phyloP scores from a whole-genome alignment of 768 basidiomycete genomes.

The Infundibulicybe gibba region DNA sequence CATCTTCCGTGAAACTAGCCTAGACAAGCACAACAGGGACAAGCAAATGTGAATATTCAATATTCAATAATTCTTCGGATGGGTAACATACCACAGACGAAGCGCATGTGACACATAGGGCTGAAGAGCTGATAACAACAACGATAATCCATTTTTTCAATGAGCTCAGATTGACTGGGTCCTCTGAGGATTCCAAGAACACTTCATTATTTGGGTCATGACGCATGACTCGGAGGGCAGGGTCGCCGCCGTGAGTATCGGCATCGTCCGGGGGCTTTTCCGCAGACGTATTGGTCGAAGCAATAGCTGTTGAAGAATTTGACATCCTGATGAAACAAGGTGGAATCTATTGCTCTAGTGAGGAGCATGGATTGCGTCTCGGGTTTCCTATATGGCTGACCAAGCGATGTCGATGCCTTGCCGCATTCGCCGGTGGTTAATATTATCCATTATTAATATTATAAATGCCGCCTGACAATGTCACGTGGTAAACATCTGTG shows the following conservation, averaged over 20 bases:
- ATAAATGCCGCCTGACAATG: too few species aligned
- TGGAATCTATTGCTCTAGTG: too few species aligned
- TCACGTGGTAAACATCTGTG: too few species aligned
- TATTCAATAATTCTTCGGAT: too few species aligned
- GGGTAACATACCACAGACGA: conserved; percentile 48
- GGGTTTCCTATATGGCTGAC: too few species aligned
- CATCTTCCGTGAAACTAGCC: conserved; percentile 63
- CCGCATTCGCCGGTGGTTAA: too few species aligned
- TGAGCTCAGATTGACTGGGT: conserved; percentile 35
- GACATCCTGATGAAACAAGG: neutral
- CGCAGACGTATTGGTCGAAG: neutral
- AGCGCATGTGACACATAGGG: conserved; percentile 50
- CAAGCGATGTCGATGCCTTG: too few species aligned
- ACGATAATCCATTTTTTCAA: conserved; percentile 48
- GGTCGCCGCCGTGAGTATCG: neutral
- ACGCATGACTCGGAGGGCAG: too few species aligned
- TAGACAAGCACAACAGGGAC: conserved; percentile 12
- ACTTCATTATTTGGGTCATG: conserved; percentile 15
- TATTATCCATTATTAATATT: too few species aligned
- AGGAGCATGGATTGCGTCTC: too few species aligned
- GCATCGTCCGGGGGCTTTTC: neutral
- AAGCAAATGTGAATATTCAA: neutral
- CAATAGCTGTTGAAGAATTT: neutral
- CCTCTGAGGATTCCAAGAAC: conserved; percentile 33
- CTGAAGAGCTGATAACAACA: conserved; percentile 39